These are phyloP conservation scores for Chaetothyriales sp. DNA, from an alignment of 2,329 filamentous ascomycete species.

Conservation along the genomic window DNA sequence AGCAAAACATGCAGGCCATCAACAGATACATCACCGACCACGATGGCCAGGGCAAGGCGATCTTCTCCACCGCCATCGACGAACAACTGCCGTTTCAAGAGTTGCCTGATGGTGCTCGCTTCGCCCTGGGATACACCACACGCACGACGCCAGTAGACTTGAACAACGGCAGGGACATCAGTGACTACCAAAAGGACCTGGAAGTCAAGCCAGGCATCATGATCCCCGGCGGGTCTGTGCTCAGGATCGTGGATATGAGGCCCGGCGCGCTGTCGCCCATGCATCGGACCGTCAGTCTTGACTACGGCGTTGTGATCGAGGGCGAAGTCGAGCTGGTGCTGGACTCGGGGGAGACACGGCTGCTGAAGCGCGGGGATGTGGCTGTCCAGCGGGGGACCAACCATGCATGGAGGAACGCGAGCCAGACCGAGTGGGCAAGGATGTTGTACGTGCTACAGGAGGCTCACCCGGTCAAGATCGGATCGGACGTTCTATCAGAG, in stretches of 20 bases:
- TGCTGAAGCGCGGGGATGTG: constrained; percentile 36
- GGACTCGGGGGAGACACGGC: constrained; percentile 33
- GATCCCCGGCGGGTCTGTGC: constrained; percentile 10
- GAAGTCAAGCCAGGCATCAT: constrained; percentile 7
- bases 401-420: constrained; percentile 26
- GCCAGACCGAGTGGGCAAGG: constrained; percentile 7
- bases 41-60: constrained; percentile 1
- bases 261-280: constrained; percentile 30
- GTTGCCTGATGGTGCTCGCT: not conserved
- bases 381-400: constrained; percentile 36
- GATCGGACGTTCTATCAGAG: constrained; percentile 6
- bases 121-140: constrained; percentile 5
- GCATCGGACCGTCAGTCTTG: constrained; percentile 40
- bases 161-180: constrained; percentile 3
- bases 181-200: constrained; percentile 4
- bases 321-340: constrained; percentile 37
- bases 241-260: constrained; percentile 29
- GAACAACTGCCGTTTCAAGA: constrained; percentile 1
- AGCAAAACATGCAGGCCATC: not conserved
- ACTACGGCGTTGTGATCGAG: constrained; percentile 40
- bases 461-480: constrained; percentile 2
- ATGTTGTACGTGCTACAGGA: constrained; percentile 14
- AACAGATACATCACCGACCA: constrained; percentile 5
- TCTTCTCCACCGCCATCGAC: not conserved
- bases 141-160: constrained; percentile 1